Evolutionary conservation across 192 early-diverging fungal species (phyloP).

Genomic region (Cladochytrium replicatum): DNA sequence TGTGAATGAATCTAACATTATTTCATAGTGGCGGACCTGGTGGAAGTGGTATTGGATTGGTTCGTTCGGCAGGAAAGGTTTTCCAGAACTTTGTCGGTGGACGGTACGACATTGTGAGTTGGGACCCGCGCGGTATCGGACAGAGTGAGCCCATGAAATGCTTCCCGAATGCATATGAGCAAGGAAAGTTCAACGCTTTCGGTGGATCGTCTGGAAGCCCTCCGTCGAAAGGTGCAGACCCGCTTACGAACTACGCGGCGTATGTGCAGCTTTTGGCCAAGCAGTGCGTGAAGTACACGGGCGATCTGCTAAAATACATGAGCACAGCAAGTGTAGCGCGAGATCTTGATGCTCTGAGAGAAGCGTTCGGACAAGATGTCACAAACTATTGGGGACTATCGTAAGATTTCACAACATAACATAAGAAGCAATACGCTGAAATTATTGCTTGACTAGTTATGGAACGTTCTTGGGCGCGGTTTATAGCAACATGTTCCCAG

Average conservation of each 20-base stretch:
- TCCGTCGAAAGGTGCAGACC: too few relatives aligned
- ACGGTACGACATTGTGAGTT: slow-evolving; percentile 24
- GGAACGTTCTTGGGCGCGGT: slow-evolving; percentile 22
- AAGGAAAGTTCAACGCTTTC: too few relatives aligned
- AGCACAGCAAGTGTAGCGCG: slow-evolving; percentile 16
- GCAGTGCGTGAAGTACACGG: slow-evolving; percentile 1
- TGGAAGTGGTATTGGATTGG: slow-evolving; percentile 21
- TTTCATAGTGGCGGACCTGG: slow-evolving; percentile 24
- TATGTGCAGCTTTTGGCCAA: slow-evolving; percentile 1
- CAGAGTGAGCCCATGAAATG: slow-evolving; percentile 10
- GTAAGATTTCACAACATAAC: slow-evolving; percentile 26
- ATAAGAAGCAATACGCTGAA: slow-evolving; percentile 2
- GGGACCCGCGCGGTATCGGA: slow-evolving; percentile 35
- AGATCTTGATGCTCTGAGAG: slow-evolving; percentile 22
- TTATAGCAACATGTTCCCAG: slow-evolving; percentile 41
- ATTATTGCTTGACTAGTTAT: slow-evolving; percentile 1
- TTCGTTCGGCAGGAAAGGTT: slow-evolving; percentile 1
- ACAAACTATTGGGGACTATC: slow-evolving; percentile 22
- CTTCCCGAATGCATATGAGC: too few relatives aligned
- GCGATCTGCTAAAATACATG: slow-evolving; percentile 9
- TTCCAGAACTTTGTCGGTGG: slow-evolving; percentile 14
- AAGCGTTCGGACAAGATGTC: slow-evolving; percentile 10
- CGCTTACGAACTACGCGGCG: neutral
- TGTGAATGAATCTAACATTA: too few relatives aligned
- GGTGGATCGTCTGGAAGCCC: too few relatives aligned